Percentiles rank a stretch among this genome's conserved stretches.
phyloP scores from a whole-genome alignment of 441 rosid genomes.

The Gossypium gossypioides region DNA sequence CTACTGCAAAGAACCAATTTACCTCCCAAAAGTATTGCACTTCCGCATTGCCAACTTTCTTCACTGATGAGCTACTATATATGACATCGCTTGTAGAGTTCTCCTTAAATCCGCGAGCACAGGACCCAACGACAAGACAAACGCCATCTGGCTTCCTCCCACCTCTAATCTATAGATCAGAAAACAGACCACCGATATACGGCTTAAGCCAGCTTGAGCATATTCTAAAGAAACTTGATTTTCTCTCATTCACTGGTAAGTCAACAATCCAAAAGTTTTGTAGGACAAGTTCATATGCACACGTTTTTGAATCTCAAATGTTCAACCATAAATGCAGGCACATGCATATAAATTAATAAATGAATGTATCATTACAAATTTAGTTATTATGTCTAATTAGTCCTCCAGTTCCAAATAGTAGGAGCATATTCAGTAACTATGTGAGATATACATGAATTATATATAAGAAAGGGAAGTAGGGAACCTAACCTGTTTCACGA shows the following conservation, averaged over 20 bases:
- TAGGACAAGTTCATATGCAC: background rate
- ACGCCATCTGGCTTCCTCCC: slow-evolving; percentile 89
- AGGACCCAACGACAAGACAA: slow-evolving; percentile 93
- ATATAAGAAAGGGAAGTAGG: slow-evolving; percentile 16
- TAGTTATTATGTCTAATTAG: slow-evolving; percentile 1
- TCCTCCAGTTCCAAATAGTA: background rate
- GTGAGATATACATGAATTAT: background rate
- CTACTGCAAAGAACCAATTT: slow-evolving; percentile 10
- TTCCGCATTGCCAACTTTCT: slow-evolving; percentile 53
- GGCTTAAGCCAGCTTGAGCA: background rate
- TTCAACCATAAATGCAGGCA: background rate
- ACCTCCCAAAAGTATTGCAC: slow-evolving; percentile 97
- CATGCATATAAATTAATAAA: background rate
- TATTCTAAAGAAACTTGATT: background rate
- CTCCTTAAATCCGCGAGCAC: slow-evolving; percentile 74
- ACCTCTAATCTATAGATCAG: slow-evolving; percentile 54
- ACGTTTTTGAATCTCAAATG: background rate
- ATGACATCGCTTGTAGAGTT: slow-evolving; percentile 78
- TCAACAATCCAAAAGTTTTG: background rate
- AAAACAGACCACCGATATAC: background rate
- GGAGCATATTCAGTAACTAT: background rate
- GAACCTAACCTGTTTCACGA: slow-evolving; percentile 67
- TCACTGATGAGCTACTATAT: slow-evolving; percentile 64
- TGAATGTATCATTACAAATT: background rate
- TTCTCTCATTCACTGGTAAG: background rate